phyloP scores from a whole-genome alignment of 768 basidiomycete species.

The Rhizopogon vesiculosus region DNA sequence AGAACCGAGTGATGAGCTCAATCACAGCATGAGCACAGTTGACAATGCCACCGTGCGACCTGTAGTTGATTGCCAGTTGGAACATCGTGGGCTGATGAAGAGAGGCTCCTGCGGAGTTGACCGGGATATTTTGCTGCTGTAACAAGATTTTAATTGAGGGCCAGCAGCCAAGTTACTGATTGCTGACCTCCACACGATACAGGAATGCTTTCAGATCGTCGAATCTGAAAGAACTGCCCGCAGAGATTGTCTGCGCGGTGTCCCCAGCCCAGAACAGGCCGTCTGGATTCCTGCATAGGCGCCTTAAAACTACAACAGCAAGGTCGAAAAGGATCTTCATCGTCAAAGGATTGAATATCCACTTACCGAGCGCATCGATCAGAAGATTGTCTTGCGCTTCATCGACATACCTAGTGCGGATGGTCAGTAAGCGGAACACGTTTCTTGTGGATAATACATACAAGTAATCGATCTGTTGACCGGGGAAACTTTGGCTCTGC shows the following conservation, averaged over 20 bases:
- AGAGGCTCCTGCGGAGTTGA: conserved; percentile 8
- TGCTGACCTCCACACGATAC: conserved; percentile 52
- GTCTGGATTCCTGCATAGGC: conserved; percentile 57
- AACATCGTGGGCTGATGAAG: conserved; percentile 36
- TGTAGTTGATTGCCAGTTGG: conserved; percentile 60
- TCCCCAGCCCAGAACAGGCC: conserved; percentile 80
- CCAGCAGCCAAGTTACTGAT: not conserved
- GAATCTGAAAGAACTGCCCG: conserved; percentile 69
- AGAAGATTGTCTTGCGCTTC: conserved; percentile 72
- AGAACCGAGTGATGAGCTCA: conserved; percentile 54
- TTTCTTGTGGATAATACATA: conserved; percentile 25
- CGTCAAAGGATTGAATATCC: not conserved
- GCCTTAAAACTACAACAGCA: conserved; percentile 46
- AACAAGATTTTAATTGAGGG: not conserved
- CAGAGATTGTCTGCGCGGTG: conserved; percentile 73
- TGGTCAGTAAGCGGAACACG: not conserved
- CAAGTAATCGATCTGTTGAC: conserved; percentile 50
- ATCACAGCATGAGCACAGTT: conserved; percentile 63
- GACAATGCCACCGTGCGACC: conserved; percentile 71
- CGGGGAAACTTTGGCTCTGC: conserved; percentile 10
- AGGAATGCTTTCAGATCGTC: conserved; percentile 67
- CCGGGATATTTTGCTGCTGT: conserved; percentile 18
- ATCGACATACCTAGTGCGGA: conserved; percentile 54
- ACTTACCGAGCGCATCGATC: conserved; percentile 55
- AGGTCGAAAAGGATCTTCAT: not conserved